A percentile compares a stretch with the other conserved stretches of the same genome.
These are phyloP conservation scores for Rubia balearica DNA, from an alignment of 305 asterid genomes.

Conservation along the genomic window DNA sequence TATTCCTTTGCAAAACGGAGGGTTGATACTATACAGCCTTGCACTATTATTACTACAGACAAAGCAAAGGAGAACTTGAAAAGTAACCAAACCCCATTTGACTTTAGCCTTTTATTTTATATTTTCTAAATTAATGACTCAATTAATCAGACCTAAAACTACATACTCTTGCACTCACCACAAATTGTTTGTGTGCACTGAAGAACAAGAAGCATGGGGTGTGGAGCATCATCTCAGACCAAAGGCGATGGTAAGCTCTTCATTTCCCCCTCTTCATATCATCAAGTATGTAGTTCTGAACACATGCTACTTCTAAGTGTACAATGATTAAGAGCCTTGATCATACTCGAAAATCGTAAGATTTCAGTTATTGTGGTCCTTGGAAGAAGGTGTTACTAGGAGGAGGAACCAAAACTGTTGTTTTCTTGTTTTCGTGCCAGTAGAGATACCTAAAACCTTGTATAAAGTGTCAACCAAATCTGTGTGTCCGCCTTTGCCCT, in stretches of 20 bases:
- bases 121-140: slow-evolving; percentile 1
- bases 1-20: slow-evolving; percentile 15
- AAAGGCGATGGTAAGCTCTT: slow-evolving; percentile 42
- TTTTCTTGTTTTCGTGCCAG: too few relatives aligned
- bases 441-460: too few relatives aligned
- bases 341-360: background rate
- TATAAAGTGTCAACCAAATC: too few relatives aligned
- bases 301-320: background rate
- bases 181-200: slow-evolving; percentile 14
- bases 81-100: slow-evolving; percentile 14
- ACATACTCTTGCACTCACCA: slow-evolving; percentile 9
- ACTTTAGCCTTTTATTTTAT: background rate
- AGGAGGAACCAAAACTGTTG: too few relatives aligned
- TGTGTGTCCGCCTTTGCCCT: background rate
- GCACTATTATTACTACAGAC: background rate
- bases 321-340: background rate
- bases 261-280: background rate
- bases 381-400: too few relatives aligned
- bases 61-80: slow-evolving; percentile 10
- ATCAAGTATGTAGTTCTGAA: background rate
- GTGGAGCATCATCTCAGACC: slow-evolving; percentile 67
- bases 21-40: background rate
- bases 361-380: background rate
- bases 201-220: slow-evolving; percentile 45
- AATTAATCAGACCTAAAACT: background rate